Evolutionary conservation across 139 green algal genomes (phyloP), one percentile per base, ranked within the genome.

Genomic region (Coelastrella sp.): DNA sequence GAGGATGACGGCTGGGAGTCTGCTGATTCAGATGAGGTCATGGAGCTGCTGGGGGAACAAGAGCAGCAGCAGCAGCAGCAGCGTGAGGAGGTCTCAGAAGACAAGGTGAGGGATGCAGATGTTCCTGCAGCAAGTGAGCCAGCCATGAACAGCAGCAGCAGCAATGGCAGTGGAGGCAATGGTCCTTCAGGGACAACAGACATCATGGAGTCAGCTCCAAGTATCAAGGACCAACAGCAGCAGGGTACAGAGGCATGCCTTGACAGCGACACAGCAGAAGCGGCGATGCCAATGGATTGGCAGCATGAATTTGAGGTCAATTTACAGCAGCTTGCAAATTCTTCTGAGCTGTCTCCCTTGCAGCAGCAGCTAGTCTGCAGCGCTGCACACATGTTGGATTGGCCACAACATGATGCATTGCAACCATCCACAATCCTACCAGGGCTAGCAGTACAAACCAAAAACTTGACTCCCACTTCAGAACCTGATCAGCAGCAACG

Each of bases 11-110:
- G 43, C 34, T 79, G 72, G 72, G 72, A 79, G 72, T 79, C 72
- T 63, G 72, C 72, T 48, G 72, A 79, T 27, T 64, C 72, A 32
- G 72, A 79, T 11, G 72, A 79, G 43, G 27, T 43, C 43, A 53
- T 43, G 34, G 72, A 51, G n/a, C 15, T 79, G 43, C 27, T 79
- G 0, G 45, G 27, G 40, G 27, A n/a, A 4, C 71, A 38, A 3
- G 45, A 25, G 40, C 43, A n/a, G 4, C 71, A 38, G 7, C 71
- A 62, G n/a, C 71, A 63, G 68, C 37, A 76, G 7, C 69, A 78
- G 40, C 69, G 32, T 19, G 35, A 75, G 35, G 11, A 35, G 19
- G 0, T 21, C 6, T 0, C 67, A 41, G 41, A 25, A 40, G 41
- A 57, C 21, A 45, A 9, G 37, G 17, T 45, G 8, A 37, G 30